Base-by-base conservation (phyloP, 495 filamentous ascomycete species). In the Aspergillus egyptiacus region DNA sequence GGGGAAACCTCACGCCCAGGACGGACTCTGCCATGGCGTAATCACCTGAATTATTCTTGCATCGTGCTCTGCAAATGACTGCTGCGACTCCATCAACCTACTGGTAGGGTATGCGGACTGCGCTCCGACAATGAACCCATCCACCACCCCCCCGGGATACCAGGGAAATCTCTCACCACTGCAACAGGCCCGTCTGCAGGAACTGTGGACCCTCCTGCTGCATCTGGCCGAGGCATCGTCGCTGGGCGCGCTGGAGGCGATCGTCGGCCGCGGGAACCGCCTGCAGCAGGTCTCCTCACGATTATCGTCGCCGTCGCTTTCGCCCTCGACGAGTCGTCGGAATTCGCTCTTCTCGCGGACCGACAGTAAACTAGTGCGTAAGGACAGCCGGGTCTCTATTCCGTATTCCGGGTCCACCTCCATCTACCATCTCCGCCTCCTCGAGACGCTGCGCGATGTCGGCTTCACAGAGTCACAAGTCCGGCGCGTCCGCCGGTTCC, bases 381-480 rank as follows among this genome's bases (percentile, higher is more conserved):
- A 23, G n/a, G 14, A 18, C 14, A 35, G 18, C 2, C n/a, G 13
- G 6, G 20, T 2, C 31, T 34, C 39, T 8, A 2, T 19, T 4
- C 3, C 28, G n/a, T n/a, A n/a, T n/a, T n/a, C n/a, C n/a, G n/a
- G n/a, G n/a, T n/a, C n/a, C n/a, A 2, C 24, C 17, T 51, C 47
- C 9, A 2, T 49, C 13, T 31, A 50, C 48, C 48, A 51, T 27
- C 13, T 33, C 20, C 48, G 40, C 13, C 18, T 51, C 11, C 39
- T 51, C n/a, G 31, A 44, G 14, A 44, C 39, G 11, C 17, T 51
- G 14, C 59, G 57, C 14, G 45, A 62, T 39, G 32, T 48, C 19
- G 62, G 62, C 14, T 39, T 59, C 22, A 50, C 46, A 1, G 48
- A 55, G 7, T 51, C 55, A 8, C 57, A 65, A 22, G 43, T 62